These are phyloP conservation scores for Fonsecaea monophora DNA, from an alignment of 2,329 filamentous ascomycete genomes.

Conservation along the genomic window DNA sequence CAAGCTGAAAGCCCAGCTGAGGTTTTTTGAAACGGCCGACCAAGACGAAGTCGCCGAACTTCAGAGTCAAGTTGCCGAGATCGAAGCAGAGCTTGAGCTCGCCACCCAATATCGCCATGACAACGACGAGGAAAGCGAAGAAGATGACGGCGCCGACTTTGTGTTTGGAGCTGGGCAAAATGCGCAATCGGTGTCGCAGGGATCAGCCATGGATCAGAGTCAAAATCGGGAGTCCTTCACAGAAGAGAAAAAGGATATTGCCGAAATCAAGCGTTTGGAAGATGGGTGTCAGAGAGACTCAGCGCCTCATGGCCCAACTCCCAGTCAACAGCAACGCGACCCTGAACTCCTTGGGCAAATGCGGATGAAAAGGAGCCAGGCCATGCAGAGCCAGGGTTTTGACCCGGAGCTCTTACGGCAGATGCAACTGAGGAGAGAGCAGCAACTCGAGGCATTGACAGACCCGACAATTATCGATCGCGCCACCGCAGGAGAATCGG, in stretches of 20 bases:
- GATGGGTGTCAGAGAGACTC: constrained; percentile 20
- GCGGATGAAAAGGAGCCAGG: constrained; percentile 15
- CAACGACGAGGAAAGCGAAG: constrained; percentile 32
- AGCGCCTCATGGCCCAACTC: neutral
- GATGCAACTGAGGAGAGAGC: constrained; percentile 10
- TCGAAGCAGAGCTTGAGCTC: constrained; percentile 13
- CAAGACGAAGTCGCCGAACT: neutral
- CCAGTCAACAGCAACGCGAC: constrained; percentile 16
- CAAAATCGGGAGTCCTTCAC: too few relatives aligned
- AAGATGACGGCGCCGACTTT: constrained; percentile 33
- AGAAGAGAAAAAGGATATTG: constrained; percentile 14
- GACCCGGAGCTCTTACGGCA: constrained; percentile 13
- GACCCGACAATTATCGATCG: constrained; percentile 8
- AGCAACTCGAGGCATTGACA: constrained; percentile 12
- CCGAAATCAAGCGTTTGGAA: constrained; percentile 28
- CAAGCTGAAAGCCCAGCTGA: constrained; percentile 18
- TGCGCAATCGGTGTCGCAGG: neutral
- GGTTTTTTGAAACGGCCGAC: constrained; percentile 20
- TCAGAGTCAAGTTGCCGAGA: constrained; percentile 9
- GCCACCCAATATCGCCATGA: neutral
- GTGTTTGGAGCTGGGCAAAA: constrained; percentile 27
- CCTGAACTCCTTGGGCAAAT: constrained; percentile 17
- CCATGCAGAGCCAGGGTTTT: constrained; percentile 8
- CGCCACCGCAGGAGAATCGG: constrained; percentile 12
- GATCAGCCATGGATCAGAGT: neutral